phyloP scores from a whole-genome alignment of 2,329 filamentous ascomycete genomes.

The Verticillium nubilum region DNA sequence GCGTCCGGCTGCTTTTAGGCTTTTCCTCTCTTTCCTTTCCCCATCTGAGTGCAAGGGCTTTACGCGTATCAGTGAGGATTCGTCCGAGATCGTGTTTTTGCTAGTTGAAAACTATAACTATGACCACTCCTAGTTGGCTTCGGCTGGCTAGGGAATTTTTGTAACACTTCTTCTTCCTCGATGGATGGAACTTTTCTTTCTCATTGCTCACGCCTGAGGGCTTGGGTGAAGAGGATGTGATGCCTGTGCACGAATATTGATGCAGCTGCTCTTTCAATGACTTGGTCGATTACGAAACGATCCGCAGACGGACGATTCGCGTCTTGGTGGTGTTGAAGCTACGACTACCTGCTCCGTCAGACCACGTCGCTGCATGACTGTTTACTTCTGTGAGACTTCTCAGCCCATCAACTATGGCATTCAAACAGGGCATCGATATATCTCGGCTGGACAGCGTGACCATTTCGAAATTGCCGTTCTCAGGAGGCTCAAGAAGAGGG shows the following conservation, averaged over 20 bases:
- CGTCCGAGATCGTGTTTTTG: slow-evolving; percentile 84
- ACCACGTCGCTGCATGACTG: too few relatives aligned
- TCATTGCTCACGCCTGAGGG: background rate
- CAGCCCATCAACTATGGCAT: too few relatives aligned
- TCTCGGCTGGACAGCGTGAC: too few relatives aligned
- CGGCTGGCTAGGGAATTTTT: slow-evolving; percentile 77
- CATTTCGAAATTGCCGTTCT: too few relatives aligned
- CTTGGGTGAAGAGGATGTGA: background rate
- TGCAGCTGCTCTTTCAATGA: background rate
- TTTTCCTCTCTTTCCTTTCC: slow-evolving; percentile 35
- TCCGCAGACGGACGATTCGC: too few relatives aligned
- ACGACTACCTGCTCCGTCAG: too few relatives aligned
- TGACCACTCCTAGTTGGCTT: slow-evolving; percentile 70
- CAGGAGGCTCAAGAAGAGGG: too few relatives aligned
- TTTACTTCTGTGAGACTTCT: too few relatives aligned
- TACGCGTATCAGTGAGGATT: slow-evolving; percentile 82
- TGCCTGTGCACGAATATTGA: background rate
- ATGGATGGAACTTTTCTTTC: background rate
- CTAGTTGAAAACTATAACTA: slow-evolving; percentile 81
- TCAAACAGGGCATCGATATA: too few relatives aligned
- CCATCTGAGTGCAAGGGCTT: slow-evolving; percentile 68
- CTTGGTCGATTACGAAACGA: too few relatives aligned
- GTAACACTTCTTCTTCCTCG: slow-evolving; percentile 33
- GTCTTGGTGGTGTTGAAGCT: too few relatives aligned
- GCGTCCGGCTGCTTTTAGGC: background rate